A percentile compares a stretch with the other conserved stretches of the same genome.
Evolutionary conservation across 2,329 filamentous ascomycete species (phyloP).

Genomic region (Chrysoporthe puriensis): DNA sequence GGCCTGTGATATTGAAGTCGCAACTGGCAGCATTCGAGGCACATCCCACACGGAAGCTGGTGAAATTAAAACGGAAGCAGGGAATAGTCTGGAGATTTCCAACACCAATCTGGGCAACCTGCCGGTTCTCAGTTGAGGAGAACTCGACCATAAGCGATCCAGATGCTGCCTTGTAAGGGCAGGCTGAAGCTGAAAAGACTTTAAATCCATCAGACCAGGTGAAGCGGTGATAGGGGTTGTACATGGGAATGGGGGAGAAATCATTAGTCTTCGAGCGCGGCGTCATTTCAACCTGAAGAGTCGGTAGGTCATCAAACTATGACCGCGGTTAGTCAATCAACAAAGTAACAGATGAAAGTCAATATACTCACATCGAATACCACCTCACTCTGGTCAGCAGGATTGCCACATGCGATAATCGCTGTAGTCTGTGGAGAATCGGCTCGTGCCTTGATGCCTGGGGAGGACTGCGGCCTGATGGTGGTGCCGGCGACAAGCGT

Average conservation of each 20-base stretch:
- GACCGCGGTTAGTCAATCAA: conserved; percentile 7
- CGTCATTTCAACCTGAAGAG: conserved; percentile 16
- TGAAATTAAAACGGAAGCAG: conserved; percentile 43
- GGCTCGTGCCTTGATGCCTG: conserved; percentile 22
- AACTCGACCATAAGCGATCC: conserved; percentile 38
- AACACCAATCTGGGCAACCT: conserved; percentile 35
- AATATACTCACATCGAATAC: conserved; percentile 28
- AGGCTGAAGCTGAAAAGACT: conserved; percentile 36
- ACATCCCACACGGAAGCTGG: conserved; percentile 44
- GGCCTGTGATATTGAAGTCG: conserved; percentile 43
- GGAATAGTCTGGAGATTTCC: conserved; percentile 29
- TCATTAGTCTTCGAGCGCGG: conserved; percentile 5
- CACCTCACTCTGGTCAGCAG: conserved; percentile 19
- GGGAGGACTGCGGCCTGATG: not conserved
- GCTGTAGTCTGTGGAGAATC: not conserved
- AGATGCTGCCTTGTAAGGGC: conserved; percentile 37
- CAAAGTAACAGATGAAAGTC: too few relatives aligned
- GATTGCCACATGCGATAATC: conserved; percentile 23
- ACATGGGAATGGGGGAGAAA: conserved; percentile 23
- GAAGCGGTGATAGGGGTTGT: conserved; percentile 36
- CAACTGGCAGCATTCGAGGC: conserved; percentile 40
- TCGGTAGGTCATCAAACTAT: conserved; percentile 33
- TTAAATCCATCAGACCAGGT: conserved; percentile 42
- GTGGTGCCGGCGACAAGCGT: conserved; percentile 13
- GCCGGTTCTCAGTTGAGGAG: not conserved